Evolutionary conservation across 2,329 filamentous ascomycete species (phyloP).

Genomic region (Chaetomiaceae sp.): DNA sequence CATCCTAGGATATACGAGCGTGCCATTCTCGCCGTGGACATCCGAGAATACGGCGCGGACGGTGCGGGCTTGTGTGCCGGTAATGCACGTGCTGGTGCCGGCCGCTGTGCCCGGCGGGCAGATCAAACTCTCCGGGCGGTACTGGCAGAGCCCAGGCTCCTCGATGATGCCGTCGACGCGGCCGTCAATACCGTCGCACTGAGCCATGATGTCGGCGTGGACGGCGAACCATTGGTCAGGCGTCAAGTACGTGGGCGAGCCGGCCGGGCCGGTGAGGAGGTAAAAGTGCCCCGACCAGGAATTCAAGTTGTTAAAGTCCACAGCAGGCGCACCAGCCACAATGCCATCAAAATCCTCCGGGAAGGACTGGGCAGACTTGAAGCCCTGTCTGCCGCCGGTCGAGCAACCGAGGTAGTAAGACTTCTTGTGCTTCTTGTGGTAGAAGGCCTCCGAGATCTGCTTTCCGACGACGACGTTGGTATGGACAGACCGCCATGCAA

Average conservation of each 20-base stretch:
- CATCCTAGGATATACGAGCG: slow-evolving; percentile 47
- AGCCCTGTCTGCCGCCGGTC: slow-evolving; percentile 50
- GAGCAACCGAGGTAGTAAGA: slow-evolving; percentile 50
- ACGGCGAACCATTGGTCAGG: slow-evolving; percentile 37
- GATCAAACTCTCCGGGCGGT: slow-evolving; percentile 33
- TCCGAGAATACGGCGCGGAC: slow-evolving; percentile 40
- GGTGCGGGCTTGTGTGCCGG: slow-evolving; percentile 35
- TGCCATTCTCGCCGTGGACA: slow-evolving; percentile 39
- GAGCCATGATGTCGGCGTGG: slow-evolving; percentile 36
- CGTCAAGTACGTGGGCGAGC: slow-evolving; percentile 39
- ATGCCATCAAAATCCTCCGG: slow-evolving; percentile 51
- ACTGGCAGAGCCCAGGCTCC: slow-evolving; percentile 36
- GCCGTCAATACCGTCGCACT: slow-evolving; percentile 41
- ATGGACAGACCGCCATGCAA: slow-evolving; percentile 13
- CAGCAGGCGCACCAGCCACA: slow-evolving; percentile 40
- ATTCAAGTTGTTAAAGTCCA: slow-evolving; percentile 19
- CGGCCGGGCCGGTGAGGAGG: slow-evolving; percentile 36
- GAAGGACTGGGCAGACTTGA: slow-evolving; percentile 46
- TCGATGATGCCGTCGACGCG: slow-evolving; percentile 39
- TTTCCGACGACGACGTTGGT: slow-evolving; percentile 40
- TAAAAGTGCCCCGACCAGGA: slow-evolving; percentile 40
- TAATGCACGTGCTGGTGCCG: slow-evolving; percentile 37
- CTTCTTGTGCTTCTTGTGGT: slow-evolving; percentile 35
- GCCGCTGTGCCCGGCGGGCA: slow-evolving; percentile 30
- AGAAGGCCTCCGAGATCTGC: slow-evolving; percentile 41